Percentiles rank a stretch among this genome's conserved stretches.
Conservation (phyloP, 768 basidiomycete genomes). For the Lentinula edodes region DNA sequence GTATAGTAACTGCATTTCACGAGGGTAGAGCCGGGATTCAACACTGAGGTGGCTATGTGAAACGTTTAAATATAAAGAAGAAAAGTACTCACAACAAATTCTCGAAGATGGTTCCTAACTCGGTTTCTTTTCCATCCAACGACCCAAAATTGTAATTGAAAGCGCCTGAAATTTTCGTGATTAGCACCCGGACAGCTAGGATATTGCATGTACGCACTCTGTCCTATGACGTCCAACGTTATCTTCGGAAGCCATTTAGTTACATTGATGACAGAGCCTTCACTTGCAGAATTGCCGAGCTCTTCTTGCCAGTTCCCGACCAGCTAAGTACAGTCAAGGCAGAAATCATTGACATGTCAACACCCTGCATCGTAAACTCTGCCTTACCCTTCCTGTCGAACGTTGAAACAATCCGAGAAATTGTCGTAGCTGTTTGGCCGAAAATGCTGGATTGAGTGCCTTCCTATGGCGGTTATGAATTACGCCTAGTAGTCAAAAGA, state of each 20-base stretch:
- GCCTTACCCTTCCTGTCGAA: slow-evolving; percentile 13
- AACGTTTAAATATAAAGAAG: not conserved
- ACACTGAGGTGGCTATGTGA: not conserved
- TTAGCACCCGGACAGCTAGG: no score
- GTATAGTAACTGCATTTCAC: not conserved
- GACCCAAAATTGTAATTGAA: slow-evolving; percentile 23
- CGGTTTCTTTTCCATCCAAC: slow-evolving; percentile 1
- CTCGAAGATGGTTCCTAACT: not conserved
- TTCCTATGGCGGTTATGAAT: slow-evolving; percentile 26
- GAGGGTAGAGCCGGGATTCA: not conserved
- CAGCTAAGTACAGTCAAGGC: slow-evolving; percentile 16
- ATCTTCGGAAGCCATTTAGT: slow-evolving; percentile 21
- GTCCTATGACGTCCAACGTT: slow-evolving; percentile 29
- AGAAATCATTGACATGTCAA: not conserved
- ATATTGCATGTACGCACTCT: slow-evolving; percentile 16
- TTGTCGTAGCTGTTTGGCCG: slow-evolving; percentile 16
- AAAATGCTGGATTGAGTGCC: slow-evolving; percentile 27
- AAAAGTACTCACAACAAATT: not conserved
- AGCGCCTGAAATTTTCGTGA: slow-evolving; percentile 14
- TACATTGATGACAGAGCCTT: slow-evolving; percentile 15
- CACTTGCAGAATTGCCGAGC: not conserved
- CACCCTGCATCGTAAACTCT: not conserved
- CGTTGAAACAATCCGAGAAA: slow-evolving; percentile 21
- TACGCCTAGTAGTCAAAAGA: slow-evolving; percentile 1
- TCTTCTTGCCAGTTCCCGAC: slow-evolving; percentile 10